Evolutionary conservation across 2,329 filamentous ascomycete genomes (phyloP).

Genomic region (Talaromyces piceae): DNA sequence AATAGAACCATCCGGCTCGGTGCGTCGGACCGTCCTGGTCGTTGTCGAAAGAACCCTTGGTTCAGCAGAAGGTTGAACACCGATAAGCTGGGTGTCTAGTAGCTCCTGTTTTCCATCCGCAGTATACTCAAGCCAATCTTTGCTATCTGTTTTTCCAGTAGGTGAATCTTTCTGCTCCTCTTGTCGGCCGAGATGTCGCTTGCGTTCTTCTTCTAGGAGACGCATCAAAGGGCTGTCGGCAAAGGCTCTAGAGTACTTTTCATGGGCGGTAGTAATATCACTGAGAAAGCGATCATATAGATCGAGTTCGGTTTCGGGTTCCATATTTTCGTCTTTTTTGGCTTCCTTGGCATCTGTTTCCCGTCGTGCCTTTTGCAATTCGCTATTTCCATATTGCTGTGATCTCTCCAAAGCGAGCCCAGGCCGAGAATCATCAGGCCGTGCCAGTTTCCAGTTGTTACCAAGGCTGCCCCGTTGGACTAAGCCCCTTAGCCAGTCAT

Average conservation of each 20-base stretch:
- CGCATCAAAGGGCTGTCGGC: slow-evolving; percentile 29
- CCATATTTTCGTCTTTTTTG: slow-evolving; percentile 16
- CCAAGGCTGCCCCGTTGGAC: slow-evolving; percentile 37
- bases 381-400: slow-evolving; percentile 1
- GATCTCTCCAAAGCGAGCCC: slow-evolving; percentile 17
- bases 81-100: slow-evolving; percentile 12
- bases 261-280: slow-evolving; percentile 25
- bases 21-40: slow-evolving; percentile 50
- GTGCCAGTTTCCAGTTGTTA: slow-evolving; percentile 29
- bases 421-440: slow-evolving; percentile 16
- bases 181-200: slow-evolving; percentile 18
- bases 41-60: slow-evolving; percentile 47
- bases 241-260: slow-evolving; percentile 22
- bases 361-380: background rate
- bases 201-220: slow-evolving; percentile 27
- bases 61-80: slow-evolving; percentile 16
- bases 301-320: slow-evolving; percentile 43
- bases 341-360: slow-evolving; percentile 2
- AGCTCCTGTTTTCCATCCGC: slow-evolving; percentile 7
- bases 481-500: slow-evolving; percentile 35
- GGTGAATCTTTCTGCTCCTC: slow-evolving; percentile 11
- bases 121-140: slow-evolving; percentile 20
- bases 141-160: slow-evolving; percentile 14
- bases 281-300: slow-evolving; percentile 45
- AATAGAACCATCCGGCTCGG: slow-evolving; percentile 50